A percentile compares a stretch with the other conserved stretches of the same genome.
These are phyloP conservation scores for Aspergillus kassunensis DNA, from an alignment of 495 filamentous ascomycete genomes.

Conservation along the genomic window DNA sequence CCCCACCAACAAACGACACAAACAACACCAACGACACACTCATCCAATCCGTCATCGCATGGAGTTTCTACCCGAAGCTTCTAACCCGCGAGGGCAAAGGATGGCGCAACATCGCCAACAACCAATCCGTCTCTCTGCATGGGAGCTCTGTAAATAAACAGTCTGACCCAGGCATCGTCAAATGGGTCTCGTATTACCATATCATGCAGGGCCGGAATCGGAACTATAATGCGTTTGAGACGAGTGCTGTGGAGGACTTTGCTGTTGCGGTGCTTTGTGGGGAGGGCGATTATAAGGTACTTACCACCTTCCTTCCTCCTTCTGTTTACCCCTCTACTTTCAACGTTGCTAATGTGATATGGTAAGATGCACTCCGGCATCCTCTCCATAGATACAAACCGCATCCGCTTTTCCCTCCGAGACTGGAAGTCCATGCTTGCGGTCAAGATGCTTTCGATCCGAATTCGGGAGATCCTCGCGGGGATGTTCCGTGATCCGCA, in stretches of 20 bases:
- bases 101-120: constrained; percentile 85
- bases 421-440: constrained; percentile 90
- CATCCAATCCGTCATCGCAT: constrained; percentile 74
- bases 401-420: constrained; percentile 78
- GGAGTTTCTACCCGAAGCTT: constrained; percentile 94
- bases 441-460: constrained; percentile 67
- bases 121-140: constrained; percentile 78
- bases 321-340: too few species aligned
- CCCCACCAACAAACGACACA: constrained; percentile 66
- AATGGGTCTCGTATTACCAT: constrained; percentile 88
- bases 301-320: constrained; percentile 17
- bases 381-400: constrained; percentile 77
- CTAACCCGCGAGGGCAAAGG: constrained; percentile 82
- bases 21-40: constrained; percentile 77
- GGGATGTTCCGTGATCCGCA: constrained; percentile 68
- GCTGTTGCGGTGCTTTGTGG: constrained; percentile 81
- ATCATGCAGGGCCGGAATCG: constrained; percentile 86
- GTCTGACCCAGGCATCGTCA: constrained; percentile 48
- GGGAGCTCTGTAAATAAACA: constrained; percentile 83
- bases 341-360: too few species aligned
- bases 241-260: constrained; percentile 74
- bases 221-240: constrained; percentile 87
- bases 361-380: constrained; percentile 78
- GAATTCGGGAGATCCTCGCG: constrained; percentile 67
- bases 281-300: constrained; percentile 73